Conservation (phyloP, 176 grass and related monocot species). For the Saccharum officinarum region DNA sequence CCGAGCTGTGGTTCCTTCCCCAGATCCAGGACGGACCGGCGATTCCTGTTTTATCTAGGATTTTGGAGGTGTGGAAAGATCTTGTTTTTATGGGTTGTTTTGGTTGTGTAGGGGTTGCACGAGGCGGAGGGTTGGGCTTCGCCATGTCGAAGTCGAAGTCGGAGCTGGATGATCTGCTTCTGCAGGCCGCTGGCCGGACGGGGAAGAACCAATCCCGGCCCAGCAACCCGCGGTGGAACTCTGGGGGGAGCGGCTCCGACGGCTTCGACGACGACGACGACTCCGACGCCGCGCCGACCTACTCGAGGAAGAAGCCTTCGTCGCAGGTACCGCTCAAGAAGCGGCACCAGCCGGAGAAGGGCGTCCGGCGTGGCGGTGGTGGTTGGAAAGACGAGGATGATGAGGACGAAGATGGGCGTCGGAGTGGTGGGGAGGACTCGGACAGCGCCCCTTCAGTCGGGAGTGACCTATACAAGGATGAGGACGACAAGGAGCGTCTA, state of each 20-base stretch:
- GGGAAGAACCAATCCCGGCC: slow-evolving; percentile 43
- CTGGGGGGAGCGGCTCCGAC: slow-evolving; percentile 61
- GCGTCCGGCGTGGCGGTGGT: neutral
- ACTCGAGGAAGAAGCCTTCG: slow-evolving; percentile 49
- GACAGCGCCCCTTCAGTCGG: slow-evolving; percentile 79
- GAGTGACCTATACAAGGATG: slow-evolving; percentile 93
- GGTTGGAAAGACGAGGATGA: slow-evolving; percentile 36
- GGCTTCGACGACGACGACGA: slow-evolving; percentile 53
- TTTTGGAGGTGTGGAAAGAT: neutral
- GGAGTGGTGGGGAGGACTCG: slow-evolving; percentile 54
- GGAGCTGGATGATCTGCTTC: slow-evolving; percentile 66
- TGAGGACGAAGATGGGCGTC: slow-evolving; percentile 44
- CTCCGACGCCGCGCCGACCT: slow-evolving; percentile 48
- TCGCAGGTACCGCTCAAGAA: slow-evolving; percentile 95
- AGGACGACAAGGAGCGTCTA: slow-evolving; percentile 79
- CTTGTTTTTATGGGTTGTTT: neutral
- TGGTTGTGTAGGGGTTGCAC: neutral
- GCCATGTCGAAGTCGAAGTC: slow-evolving; percentile 46
- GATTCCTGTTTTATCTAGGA: neutral
- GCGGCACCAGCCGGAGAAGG: slow-evolving; percentile 58
- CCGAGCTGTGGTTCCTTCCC: neutral
- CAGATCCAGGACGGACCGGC: slow-evolving; percentile 4
- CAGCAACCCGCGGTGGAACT: slow-evolving; percentile 47
- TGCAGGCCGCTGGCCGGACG: slow-evolving; percentile 78
- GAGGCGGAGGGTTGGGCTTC: slow-evolving; percentile 4